Base-by-base conservation (phyloP, 1,139 yeast species). In the Geotrichum candidum region DNA sequence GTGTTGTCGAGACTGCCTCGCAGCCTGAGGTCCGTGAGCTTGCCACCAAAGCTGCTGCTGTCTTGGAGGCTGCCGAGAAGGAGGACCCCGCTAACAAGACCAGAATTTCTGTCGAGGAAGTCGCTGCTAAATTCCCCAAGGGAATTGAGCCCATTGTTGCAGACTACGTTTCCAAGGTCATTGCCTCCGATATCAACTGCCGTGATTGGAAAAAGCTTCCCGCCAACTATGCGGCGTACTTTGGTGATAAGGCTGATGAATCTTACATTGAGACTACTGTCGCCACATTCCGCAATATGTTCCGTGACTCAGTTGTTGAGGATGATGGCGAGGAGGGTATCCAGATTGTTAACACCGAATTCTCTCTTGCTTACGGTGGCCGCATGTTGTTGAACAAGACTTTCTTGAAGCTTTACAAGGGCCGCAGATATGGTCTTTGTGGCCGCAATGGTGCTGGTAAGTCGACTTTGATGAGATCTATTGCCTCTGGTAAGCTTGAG, bases 401-500 rank as follows among this genome's bases (percentile, higher is more conserved):
- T 61, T 87, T 82, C 66, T 79, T 94, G 73, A 84, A 96, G 72
- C 82, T 94, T 65, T 80, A 89, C 71, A 91, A 92, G 79, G 99
- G 99, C 69, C 97, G 90, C 77, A 85, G 99, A 76, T 94, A 94
- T 73, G 99, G 99, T 79, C 83, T 94, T 66, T 91, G 97, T 81
- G 99, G 99, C 72, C 85, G 98, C 78, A 94, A 94, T 75, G 99
- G 99, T 83, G 97, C 97, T 64, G 99, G 99, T 80, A 94, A 94
- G 77, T 90, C 97, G 22, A 94, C 99, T 23, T 81, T 94, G 72
- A 92, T 94, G 98, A 84, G 99, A 77, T 89, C 99, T 50, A 94
- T 94, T 71, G 90, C 97, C 61, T 90, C 90, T 73, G 99, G 98
- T 63, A 97, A 94, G 79, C 83, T 94, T 67, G 99, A 94, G 78